Evolutionary conservation across 768 basidiomycete genomes (phyloP).

Genomic region (Clavulina sp.): DNA sequence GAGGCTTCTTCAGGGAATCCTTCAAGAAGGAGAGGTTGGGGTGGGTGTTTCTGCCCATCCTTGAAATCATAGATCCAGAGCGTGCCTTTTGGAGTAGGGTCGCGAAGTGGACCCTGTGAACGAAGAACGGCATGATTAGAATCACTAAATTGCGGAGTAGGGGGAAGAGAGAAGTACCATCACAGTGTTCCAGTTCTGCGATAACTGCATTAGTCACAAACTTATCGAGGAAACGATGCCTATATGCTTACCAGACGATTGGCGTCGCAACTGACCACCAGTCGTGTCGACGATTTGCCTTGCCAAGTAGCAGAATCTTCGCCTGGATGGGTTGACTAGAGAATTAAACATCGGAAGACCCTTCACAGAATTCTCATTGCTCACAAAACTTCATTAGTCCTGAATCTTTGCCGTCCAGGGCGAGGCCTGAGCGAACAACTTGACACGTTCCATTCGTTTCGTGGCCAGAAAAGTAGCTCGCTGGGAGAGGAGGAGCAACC

Average conservation of each 20-base stretch:
- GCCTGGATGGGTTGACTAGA: no score
- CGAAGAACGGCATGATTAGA: constrained; percentile 21
- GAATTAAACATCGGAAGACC: no score
- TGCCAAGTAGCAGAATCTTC: no score
- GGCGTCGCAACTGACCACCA: constrained; percentile 35
- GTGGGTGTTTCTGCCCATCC: no score
- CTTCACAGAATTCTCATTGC: no score
- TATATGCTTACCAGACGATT: constrained; percentile 16
- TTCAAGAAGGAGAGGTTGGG: constrained; percentile 24
- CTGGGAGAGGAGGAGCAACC: no score
- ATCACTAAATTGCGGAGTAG: not conserved
- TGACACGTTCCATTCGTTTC: no score
- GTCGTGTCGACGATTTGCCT: no score
- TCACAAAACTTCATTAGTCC: no score
- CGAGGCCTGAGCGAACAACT: no score
- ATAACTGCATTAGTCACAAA: not conserved
- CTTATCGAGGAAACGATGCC: not conserved
- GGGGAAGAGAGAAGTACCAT: constrained; percentile 11
- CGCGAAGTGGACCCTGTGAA: constrained; percentile 36
- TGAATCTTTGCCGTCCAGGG: no score
- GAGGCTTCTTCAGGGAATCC: constrained; percentile 40
- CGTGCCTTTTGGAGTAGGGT: constrained; percentile 40
- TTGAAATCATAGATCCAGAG: constrained; percentile 37
- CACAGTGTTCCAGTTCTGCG: constrained; percentile 52
- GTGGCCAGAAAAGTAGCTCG: no score